Conservation (phyloP, 805 yeast species). For the Hanseniaspora lachancei region DNA sequence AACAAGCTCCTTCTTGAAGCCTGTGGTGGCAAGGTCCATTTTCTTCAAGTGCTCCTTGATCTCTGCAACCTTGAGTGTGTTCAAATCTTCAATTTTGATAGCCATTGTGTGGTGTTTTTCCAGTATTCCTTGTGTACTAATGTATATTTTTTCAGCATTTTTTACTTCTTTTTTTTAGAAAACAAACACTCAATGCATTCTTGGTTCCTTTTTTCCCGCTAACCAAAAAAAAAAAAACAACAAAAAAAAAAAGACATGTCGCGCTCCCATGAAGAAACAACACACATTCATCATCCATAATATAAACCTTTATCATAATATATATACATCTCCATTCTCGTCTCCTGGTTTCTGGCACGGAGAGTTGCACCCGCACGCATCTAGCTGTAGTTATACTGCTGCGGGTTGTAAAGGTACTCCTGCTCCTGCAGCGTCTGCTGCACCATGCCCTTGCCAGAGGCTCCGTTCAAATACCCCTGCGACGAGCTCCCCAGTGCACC, state of each 20-base stretch:
- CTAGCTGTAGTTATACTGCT: conserved; percentile 5
- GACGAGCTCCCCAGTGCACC: not conserved
- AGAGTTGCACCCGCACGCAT: not conserved
- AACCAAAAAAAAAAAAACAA: too few relatives aligned
- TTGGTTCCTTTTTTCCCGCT: too few relatives aligned
- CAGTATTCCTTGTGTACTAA: too few relatives aligned
- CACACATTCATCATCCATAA: too few relatives aligned
- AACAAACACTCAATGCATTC: too few relatives aligned
- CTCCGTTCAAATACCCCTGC: not conserved
- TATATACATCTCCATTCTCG: too few relatives aligned
- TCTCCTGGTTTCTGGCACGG: too few relatives aligned
- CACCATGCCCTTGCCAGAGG: not conserved
- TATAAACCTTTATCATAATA: too few relatives aligned
- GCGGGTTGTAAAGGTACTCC: conserved; percentile 2
- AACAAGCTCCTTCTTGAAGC: conserved; percentile 69
- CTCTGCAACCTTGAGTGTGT: conserved; percentile 69
- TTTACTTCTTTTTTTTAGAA: too few relatives aligned
- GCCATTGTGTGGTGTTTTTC: not conserved
- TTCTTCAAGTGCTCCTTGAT: conserved; percentile 62
- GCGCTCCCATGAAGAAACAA: too few relatives aligned
- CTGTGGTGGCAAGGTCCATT: conserved; percentile 54
- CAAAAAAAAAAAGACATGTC: too few relatives aligned
- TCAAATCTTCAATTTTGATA: conserved; percentile 37
- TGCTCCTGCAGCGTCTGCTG: conserved; percentile 3
- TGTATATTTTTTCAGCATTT: too few relatives aligned